Percentiles rank a stretch among this genome's conserved stretches.
phyloP scores from a whole-genome alignment of 192 early-diverging fungal species.

The Funneliformis mosseae region DNA sequence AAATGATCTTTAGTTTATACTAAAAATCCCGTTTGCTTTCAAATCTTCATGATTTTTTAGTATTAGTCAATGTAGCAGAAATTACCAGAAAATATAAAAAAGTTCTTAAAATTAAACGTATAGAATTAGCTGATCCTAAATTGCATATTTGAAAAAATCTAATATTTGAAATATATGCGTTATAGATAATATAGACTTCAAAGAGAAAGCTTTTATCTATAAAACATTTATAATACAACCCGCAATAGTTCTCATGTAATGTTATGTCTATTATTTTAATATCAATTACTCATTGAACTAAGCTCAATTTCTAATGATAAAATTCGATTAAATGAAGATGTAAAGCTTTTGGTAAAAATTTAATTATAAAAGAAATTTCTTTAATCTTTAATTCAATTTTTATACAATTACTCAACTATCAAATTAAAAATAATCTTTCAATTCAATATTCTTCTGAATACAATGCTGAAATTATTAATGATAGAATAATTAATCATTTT shows the following conservation, averaged over 20 bases:
- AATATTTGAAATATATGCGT: conserved; percentile 10
- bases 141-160: too few relatives aligned
- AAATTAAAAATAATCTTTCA: too few relatives aligned
- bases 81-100: too few relatives aligned
- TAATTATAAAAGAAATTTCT: too few relatives aligned
- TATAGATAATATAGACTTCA: conserved; percentile 23
- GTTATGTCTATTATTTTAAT: conserved; percentile 11
- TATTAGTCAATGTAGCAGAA: too few relatives aligned
- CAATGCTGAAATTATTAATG: neutral
- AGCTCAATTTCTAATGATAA: too few relatives aligned
- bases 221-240: conserved; percentile 17
- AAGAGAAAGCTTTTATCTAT: neutral
- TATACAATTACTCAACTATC: too few relatives aligned
- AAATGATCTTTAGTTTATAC: neutral
- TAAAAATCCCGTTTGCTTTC: neutral
- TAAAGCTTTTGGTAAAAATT: neutral
- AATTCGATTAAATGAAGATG: neutral
- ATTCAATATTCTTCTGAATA: neutral
- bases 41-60: neutral
- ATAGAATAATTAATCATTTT: neutral
- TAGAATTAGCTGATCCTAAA: too few relatives aligned
- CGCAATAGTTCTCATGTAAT: conserved; percentile 3
- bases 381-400: too few relatives aligned
- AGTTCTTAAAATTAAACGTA: too few relatives aligned
- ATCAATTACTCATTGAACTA: neutral